Evolutionary conservation across 352 stramenopile species (phyloP), one percentile per base, ranked within the genome.

Genomic region (Globisporangium splendens): DNA sequence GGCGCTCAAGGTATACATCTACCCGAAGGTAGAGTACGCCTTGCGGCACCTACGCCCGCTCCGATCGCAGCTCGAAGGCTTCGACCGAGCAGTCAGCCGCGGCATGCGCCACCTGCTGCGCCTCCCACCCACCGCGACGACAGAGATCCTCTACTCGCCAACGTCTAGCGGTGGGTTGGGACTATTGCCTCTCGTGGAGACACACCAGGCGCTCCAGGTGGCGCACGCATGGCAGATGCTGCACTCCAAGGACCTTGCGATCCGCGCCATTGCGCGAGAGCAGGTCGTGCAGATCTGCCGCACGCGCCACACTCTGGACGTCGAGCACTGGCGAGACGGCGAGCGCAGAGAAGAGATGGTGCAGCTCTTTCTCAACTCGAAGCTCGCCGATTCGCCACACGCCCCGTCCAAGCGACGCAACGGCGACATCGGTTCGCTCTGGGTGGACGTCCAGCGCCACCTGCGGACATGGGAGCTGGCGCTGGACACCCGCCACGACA

Each of bases 161-260:
- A 5, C 5, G 24, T 31, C 24, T 2, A 31, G 24, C 24, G 24
- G 24, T 5, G 24, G 24, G 2, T 5, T 31, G 24, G 24, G 24
- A 5, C 24, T 31, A 6, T 5, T 31, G 24, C 24, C 24, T 6
- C 24, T 31, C 24, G 24, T 31, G 24, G 24, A 70, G 17, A 46
- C 65, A 3, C 47, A 61, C 39, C 22, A 44, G 20, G 56, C 48
- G 14, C 38, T 65, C 20, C 65, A 68, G 54, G 48, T 65, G 1
- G 31, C 21, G 0, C 65, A 65, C 21, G 65, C 10, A 0, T 72
- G 53, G 56, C 47, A 68, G 28, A 68, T 72, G 52, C 42, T 68
- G 0, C 55, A 68, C 39, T 60, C 56, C 0, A 50, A 46, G 1
- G 49, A 63, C 57, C 28, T 17, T 1, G 42, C 17, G 15, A n/a